Evolutionary conservation across 352 stramenopile genomes (phyloP).

Genomic region (Thalassiosira ordinaria): DNA sequence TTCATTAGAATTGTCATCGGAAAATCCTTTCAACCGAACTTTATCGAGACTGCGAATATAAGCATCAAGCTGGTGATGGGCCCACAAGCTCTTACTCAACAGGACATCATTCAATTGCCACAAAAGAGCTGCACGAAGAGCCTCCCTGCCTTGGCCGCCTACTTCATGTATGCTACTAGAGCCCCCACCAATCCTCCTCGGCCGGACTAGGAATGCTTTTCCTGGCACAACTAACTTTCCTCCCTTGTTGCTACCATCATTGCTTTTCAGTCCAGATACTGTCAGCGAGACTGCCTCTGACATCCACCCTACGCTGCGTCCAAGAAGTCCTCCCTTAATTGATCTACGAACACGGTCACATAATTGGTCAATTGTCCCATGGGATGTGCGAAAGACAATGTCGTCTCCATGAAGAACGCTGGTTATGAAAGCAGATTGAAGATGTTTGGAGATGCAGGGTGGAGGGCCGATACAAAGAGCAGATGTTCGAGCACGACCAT

Average conservation of each 20-base stretch:
- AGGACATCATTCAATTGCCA: conserved; percentile 90
- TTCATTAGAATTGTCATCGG: conserved; percentile 37
- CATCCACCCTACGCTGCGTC: conserved; percentile 66
- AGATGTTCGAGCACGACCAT: conserved; percentile 59
- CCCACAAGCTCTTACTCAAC: conserved; percentile 87
- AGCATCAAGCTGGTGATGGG: conserved; percentile 83
- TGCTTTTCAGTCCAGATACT: conserved; percentile 61
- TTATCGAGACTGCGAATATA: conserved; percentile 86
- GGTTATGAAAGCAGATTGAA: conserved; percentile 70
- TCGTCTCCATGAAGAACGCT: conserved; percentile 83
- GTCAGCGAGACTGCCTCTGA: conserved; percentile 61
- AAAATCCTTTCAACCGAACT: conserved; percentile 69
- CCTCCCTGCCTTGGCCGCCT: conserved; percentile 66
- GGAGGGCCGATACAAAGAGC: conserved; percentile 71
- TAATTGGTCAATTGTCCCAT: conserved; percentile 62
- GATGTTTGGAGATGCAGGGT: conserved; percentile 76
- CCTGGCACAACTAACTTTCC: conserved; percentile 68
- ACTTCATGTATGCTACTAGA: conserved; percentile 84
- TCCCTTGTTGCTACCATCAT: conserved; percentile 72
- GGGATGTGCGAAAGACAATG: conserved; percentile 69
- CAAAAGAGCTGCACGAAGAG: conserved; percentile 77
- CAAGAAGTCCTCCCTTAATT: conserved; percentile 51
- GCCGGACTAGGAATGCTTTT: conserved; percentile 73
- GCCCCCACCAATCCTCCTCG: conserved; percentile 64
- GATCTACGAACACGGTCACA: conserved; percentile 50